phyloP scores from a whole-genome alignment of 768 basidiomycete species.

The Kondoa malvinella region DNA sequence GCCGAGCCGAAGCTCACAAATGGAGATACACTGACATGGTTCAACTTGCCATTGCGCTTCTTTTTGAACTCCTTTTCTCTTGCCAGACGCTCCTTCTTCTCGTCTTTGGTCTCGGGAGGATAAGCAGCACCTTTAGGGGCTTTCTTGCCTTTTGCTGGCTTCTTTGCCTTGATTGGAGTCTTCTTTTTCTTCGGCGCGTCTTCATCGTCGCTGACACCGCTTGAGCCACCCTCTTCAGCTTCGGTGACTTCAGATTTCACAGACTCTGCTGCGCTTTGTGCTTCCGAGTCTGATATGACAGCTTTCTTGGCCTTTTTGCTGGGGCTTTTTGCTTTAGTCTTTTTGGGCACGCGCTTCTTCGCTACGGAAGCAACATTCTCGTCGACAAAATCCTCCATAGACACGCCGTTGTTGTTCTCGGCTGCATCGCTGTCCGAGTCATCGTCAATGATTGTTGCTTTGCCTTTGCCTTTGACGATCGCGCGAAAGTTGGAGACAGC shows the following conservation, averaged over 20 bases:
- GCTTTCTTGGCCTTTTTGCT: constrained; percentile 1
- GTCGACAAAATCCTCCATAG: not conserved
- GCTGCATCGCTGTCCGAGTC: constrained; percentile 3
- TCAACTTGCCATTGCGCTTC: constrained; percentile 42
- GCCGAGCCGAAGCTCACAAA: not conserved
- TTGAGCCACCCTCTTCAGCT: constrained; percentile 14
- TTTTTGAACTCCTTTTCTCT: constrained; percentile 44
- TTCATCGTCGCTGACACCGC: constrained; percentile 24
- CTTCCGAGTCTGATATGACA: not conserved
- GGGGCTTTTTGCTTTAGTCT: not conserved
- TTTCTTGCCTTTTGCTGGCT: not conserved
- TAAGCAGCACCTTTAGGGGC: constrained; percentile 10
- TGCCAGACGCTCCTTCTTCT: constrained; percentile 32
- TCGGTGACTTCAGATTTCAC: constrained; percentile 14
- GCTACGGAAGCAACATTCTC: too few relatives aligned
- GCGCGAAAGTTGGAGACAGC: not conserved
- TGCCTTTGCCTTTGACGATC: constrained; percentile 13
- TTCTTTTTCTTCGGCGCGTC: constrained; percentile 30
- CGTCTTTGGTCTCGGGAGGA: constrained; percentile 9
- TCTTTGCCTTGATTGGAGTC: constrained; percentile 25
- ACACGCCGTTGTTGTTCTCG: constrained; percentile 4
- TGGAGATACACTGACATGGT: not conserved
- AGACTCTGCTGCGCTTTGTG: not conserved
- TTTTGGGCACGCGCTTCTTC: too few relatives aligned
- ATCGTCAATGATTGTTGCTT: not conserved